phyloP scores from a whole-genome alignment of 179 eudicot species.

The Drosera spatulata region DNA sequence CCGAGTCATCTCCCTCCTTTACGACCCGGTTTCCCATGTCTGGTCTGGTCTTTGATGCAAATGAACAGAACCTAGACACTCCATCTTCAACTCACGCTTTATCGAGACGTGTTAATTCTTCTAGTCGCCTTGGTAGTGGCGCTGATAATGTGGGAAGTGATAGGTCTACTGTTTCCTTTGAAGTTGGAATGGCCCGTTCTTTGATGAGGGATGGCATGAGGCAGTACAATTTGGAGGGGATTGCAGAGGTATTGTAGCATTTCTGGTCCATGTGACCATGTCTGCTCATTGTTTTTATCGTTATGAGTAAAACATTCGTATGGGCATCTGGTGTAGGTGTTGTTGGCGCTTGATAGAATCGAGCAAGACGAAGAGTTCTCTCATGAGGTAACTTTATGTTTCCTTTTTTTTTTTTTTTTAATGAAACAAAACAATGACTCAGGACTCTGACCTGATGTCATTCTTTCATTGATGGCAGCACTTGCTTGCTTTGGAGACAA shows the following conservation, averaged over 20 bases:
- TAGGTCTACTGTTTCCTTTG: conserved; percentile 22
- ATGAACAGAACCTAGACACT: conserved; percentile 16
- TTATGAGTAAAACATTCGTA: too few relatives aligned
- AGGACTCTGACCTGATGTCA: background rate
- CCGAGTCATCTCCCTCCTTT: conserved; percentile 12
- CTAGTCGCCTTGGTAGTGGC: conserved; percentile 20
- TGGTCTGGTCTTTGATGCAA: conserved; percentile 12
- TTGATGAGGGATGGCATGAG: conserved; percentile 35
- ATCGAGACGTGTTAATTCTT: conserved; percentile 19
- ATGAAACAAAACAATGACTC: background rate
- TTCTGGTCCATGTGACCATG: background rate
- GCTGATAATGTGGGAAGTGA: conserved; percentile 14
- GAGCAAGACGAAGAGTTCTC: conserved; percentile 71
- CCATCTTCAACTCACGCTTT: conserved; percentile 19
- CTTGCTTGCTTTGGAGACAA: conserved; percentile 68
- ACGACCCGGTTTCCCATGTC: conserved; percentile 18
- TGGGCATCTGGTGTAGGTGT: conserved; percentile 30
- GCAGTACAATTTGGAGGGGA: conserved; percentile 53
- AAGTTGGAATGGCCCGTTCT: conserved; percentile 29
- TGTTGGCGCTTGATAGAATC: conserved; percentile 70
- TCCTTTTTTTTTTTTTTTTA: background rate
- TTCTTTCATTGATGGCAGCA: conserved; percentile 34
- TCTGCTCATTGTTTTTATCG: too few relatives aligned
- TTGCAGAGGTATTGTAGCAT: conserved; percentile 65
- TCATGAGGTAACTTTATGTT: conserved; percentile 46